Base-by-base conservation (phyloP, 2,329 filamentous ascomycete species). In the Davidsoniella eucalypti region DNA sequence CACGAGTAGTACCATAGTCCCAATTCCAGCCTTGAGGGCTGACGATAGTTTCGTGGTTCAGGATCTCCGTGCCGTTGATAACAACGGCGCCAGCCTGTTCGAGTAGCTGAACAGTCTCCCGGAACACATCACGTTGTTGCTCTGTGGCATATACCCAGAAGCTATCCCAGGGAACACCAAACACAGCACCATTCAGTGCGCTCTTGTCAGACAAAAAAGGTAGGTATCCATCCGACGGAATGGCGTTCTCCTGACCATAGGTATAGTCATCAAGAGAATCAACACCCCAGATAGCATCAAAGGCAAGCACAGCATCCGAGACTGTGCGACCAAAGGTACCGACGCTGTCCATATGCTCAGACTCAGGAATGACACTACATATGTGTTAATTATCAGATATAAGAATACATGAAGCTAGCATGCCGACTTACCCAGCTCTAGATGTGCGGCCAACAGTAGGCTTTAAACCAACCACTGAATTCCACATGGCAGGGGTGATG, bases 401-500 rank as follows among this genome's bases (percentile, higher is more conserved):
- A 42, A 10, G 8, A 49, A 21, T 16, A 1, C 16, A 29, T 10
- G 26, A 8, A 10, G 10, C 26, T 29, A 29, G 26, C 7, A 10
- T 10, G 18, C 4, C 18, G 18, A 16, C 44, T 41, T 53, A 58
- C 26, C 52, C 76, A 17, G 65, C 69, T n/a, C 80, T 67, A 6
- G 81, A 84, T 0, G 80, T 85, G 47, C 85, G 62, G 0, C 83
- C 83, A 5, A 87, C 79, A 1, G 82, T 87, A 1, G 83, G 82
- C 63, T 87, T 87, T 61, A 87, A 73, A 2, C 83, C 83, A 1
- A 87, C 80, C 2, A 87, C 60, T 1, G 69, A 72, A 58, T 83
- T 84, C 3, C 80, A 67, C 60, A 81, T 74, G 1, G 83, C 81
- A 0, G 84, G 84, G 59, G 76, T 80, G 58, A 86, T 84, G 14